Evolutionary conservation across 306 rosid genomes (phyloP).

Genomic region (Crataegus laevigata): DNA sequence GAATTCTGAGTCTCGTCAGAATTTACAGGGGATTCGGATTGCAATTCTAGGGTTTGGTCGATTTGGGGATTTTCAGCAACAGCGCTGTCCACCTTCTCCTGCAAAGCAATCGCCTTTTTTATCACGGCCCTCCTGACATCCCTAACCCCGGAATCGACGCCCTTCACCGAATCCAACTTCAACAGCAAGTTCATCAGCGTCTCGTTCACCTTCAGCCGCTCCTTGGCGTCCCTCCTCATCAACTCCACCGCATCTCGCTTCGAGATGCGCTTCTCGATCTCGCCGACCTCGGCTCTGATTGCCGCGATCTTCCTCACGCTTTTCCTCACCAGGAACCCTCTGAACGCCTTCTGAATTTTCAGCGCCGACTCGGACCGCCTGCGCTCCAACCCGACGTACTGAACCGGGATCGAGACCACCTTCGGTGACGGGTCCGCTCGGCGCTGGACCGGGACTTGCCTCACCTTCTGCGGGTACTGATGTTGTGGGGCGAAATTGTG

Average conservation of each 20-base stretch:
- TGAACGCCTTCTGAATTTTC: slow-evolving; percentile 51
- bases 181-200: slow-evolving; percentile 59
- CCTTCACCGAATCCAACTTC: slow-evolving; percentile 52
- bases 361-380: slow-evolving; percentile 23
- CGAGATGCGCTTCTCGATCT: slow-evolving; percentile 26
- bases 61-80: not conserved
- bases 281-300: slow-evolving; percentile 34
- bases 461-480: not conserved
- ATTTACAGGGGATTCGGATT: not conserved
- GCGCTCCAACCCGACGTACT: slow-evolving; percentile 27
- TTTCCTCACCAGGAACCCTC: slow-evolving; percentile 59
- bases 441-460: slow-evolving; percentile 2
- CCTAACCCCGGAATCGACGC: slow-evolving; percentile 46
- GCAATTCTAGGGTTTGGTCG: not conserved
- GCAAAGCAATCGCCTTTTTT: slow-evolving; percentile 54
- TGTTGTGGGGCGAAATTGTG: not conserved
- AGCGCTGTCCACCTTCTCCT: slow-evolving; percentile 47
- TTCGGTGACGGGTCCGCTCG: slow-evolving; percentile 22
- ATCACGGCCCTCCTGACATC: slow-evolving; percentile 45
- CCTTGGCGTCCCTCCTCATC: slow-evolving; percentile 37
- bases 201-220: slow-evolving; percentile 48
- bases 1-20: not conserved
- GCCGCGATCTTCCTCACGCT: slow-evolving; percentile 44
- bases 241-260: slow-evolving; percentile 16
- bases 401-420: slow-evolving; percentile 59